These are phyloP conservation scores for Eurotiales sp. DNA, from an alignment of 2,329 filamentous ascomycete species.

Conservation along the genomic window DNA sequence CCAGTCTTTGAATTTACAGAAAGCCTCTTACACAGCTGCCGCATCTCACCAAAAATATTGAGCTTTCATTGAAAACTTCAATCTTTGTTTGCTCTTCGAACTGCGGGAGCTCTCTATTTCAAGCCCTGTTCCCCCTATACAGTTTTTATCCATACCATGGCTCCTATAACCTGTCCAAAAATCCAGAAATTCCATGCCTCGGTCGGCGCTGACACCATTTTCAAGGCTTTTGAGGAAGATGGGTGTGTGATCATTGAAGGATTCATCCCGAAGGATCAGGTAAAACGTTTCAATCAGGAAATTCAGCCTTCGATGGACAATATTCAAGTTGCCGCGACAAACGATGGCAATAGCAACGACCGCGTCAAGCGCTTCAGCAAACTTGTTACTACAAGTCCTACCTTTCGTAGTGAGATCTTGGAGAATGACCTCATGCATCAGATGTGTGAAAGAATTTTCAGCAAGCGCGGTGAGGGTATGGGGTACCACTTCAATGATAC, in stretches of 20 bases:
- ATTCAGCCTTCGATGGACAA: not conserved
- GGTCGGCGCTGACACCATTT: not conserved
- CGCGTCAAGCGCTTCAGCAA: constrained; percentile 1
- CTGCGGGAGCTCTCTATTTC: not conserved
- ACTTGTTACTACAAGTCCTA: constrained; percentile 18
- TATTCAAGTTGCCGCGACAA: not conserved
- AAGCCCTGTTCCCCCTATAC: not conserved
- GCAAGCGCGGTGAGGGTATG: not conserved
- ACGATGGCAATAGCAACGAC: not conserved
- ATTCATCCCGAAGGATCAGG: not conserved
- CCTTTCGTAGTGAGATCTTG: constrained; percentile 26
- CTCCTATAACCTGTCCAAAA: not conserved
- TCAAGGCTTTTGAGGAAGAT: not conserved
- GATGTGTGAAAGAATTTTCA: constrained; percentile 17
- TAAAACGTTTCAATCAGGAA: not conserved
- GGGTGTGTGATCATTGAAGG: not conserved
- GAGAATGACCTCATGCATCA: constrained; percentile 28
- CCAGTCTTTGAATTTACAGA: too few species aligned
- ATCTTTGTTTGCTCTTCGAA: not conserved
- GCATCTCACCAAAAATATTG: too few species aligned
- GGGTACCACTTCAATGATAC: constrained; percentile 2
- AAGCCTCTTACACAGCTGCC: too few species aligned
- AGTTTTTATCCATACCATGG: not conserved
- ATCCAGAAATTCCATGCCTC: not conserved
- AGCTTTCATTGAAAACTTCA: too few species aligned